These are phyloP conservation scores for Salvia splendens DNA, from an alignment of 257 asterid species.

Conservation along the genomic window DNA sequence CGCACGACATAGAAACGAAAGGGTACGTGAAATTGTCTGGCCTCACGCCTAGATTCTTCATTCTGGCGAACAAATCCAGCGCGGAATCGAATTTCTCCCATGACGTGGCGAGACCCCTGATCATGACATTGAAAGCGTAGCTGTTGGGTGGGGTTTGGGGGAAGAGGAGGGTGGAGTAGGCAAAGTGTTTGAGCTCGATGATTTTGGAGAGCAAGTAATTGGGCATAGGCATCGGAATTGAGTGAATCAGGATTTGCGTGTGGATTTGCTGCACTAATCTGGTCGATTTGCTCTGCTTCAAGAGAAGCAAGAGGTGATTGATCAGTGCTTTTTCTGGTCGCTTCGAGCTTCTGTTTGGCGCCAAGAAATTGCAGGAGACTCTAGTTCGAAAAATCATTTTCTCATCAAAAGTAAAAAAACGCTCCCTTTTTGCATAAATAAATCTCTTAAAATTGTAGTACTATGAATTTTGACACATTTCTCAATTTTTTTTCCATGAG, in stretches of 20 bases:
- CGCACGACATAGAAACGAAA: slow-evolving; percentile 74
- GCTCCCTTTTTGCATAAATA: too few relatives aligned
- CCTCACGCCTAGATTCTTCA: slow-evolving; percentile 56
- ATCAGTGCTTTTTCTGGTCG: slow-evolving; percentile 33
- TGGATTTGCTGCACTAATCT: slow-evolving; percentile 65
- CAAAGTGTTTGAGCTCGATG: slow-evolving; percentile 58
- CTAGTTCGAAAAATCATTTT: slow-evolving; percentile 34
- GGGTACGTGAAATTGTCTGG: slow-evolving; percentile 89
- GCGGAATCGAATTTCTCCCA: slow-evolving; percentile 70
- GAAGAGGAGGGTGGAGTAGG: slow-evolving; percentile 54
- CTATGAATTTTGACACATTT: too few relatives aligned
- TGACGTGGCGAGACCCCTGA: slow-evolving; percentile 71
- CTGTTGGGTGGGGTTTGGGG: slow-evolving; percentile 55
- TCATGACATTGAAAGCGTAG: slow-evolving; percentile 76
- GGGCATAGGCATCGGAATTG: slow-evolving; percentile 74
- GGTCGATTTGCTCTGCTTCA: slow-evolving; percentile 54
- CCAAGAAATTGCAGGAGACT: slow-evolving; percentile 34
- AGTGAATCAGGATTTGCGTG: slow-evolving; percentile 58
- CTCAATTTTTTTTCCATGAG: too few relatives aligned
- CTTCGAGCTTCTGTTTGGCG: slow-evolving; percentile 26
- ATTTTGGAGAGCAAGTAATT: slow-evolving; percentile 64
- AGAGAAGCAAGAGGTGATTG: slow-evolving; percentile 42
- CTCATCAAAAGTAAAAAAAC: neutral
- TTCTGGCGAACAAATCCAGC: slow-evolving; percentile 47
- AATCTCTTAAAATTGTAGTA: too few relatives aligned